These are phyloP conservation scores for Corchorus capsularis DNA, from an alignment of 345 rosid species.

Conservation along the genomic window DNA sequence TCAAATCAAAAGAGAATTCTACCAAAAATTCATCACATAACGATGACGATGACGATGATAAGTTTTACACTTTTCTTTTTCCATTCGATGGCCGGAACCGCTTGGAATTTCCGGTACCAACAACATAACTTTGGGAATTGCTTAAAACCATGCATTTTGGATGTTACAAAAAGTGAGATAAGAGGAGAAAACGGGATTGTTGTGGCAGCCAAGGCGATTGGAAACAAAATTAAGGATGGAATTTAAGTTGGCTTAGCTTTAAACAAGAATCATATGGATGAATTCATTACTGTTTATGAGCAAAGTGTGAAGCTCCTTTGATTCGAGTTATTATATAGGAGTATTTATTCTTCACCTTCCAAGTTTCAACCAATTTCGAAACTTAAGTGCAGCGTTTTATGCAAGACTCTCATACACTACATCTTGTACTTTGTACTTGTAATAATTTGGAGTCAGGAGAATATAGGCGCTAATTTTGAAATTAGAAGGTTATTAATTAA, in stretches of 20 bases:
- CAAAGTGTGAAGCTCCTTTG: neutral
- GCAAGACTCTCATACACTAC: too few relatives aligned
- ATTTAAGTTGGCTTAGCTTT: neutral
- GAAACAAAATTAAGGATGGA: slow-evolving; percentile 33
- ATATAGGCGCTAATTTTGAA: too few relatives aligned
- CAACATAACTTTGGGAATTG: slow-evolving; percentile 46
- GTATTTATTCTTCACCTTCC: neutral
- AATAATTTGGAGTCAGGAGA: too few relatives aligned
- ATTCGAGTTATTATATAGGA: neutral
- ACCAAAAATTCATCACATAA: neutral
- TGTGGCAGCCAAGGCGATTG: slow-evolving; percentile 38
- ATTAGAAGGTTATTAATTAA: too few relatives aligned
- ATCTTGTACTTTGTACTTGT: too few relatives aligned
- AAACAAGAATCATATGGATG: neutral
- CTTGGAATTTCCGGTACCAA: slow-evolving; percentile 14
- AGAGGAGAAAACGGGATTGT: slow-evolving; percentile 29
- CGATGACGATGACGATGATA: neutral
- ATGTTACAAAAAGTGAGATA: slow-evolving; percentile 23
- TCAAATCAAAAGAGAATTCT: slow-evolving; percentile 22
- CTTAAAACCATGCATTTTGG: slow-evolving; percentile 7
- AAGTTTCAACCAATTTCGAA: neutral
- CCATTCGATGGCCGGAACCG: slow-evolving; percentile 31
- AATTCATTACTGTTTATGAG: slow-evolving; percentile 5
- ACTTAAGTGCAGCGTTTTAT: too few relatives aligned
- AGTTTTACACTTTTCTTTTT: neutral